phyloP scores from a whole-genome alignment of 2,329 filamentous ascomycete species.

The Cercospora sojina region DNA sequence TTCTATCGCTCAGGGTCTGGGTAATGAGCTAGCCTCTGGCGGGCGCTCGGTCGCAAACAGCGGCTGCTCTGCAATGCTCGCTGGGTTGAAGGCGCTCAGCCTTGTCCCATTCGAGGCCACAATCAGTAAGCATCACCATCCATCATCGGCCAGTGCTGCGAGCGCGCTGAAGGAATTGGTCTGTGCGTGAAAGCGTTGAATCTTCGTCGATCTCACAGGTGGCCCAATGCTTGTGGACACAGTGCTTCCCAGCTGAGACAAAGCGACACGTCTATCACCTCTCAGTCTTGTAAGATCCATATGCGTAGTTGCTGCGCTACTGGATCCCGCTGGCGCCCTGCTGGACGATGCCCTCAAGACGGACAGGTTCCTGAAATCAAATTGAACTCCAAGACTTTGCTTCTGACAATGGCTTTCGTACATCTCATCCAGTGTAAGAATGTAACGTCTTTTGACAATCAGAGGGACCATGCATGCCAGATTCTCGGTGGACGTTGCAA shows the following conservation, averaged over 20 bases:
- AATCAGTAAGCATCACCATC: background rate
- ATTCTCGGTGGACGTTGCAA: background rate
- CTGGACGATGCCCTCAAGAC: background rate
- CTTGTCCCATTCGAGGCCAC: too few species aligned
- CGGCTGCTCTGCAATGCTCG: too few species aligned
- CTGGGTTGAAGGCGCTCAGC: too few species aligned
- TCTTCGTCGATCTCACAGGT: background rate
- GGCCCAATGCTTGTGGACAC: background rate
- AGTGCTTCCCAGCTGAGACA: background rate
- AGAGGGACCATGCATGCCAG: background rate
- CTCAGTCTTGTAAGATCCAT: background rate
- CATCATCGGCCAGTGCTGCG: background rate
- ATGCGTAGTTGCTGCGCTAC: background rate
- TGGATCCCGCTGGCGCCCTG: background rate
- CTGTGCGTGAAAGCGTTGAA: background rate
- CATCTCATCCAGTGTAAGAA: background rate
- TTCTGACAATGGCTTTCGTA: background rate
- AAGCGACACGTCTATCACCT: background rate
- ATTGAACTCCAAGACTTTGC: background rate
- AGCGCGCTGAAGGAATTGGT: background rate
- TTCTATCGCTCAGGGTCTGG: too few species aligned
- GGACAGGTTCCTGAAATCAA: background rate
- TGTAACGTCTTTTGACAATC: background rate
- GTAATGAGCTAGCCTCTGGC: too few species aligned
- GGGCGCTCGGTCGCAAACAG: too few species aligned